These are phyloP conservation scores for Colletotrichum noveboracense DNA, from an alignment of 2,329 filamentous ascomycete genomes.

Conservation along the genomic window DNA sequence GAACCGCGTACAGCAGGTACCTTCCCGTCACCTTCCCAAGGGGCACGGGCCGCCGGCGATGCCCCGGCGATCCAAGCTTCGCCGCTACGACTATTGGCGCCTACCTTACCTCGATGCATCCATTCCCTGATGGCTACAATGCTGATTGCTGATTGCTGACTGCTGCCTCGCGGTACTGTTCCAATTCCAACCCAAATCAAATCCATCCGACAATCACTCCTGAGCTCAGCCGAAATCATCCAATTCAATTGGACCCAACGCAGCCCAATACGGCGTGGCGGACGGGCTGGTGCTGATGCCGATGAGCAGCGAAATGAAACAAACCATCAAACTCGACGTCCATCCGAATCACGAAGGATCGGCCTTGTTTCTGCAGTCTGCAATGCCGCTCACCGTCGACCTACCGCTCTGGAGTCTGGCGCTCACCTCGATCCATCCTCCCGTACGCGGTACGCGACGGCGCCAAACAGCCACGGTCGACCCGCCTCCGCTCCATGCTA, in stretches of 20 bases:
- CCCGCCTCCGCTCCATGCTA: neutral
- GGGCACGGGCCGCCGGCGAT: constrained; percentile 10
- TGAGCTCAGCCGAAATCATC: neutral
- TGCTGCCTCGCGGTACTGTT: neutral
- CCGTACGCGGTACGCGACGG: neutral
- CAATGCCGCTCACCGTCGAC: neutral
- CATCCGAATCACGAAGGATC: neutral
- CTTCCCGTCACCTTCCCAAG: neutral
- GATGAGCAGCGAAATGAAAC: neutral
- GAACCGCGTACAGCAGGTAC: neutral
- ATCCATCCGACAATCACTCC: neutral
- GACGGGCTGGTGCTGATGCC: neutral
- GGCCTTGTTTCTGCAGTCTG: neutral
- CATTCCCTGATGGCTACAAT: neutral
- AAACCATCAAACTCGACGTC: neutral
- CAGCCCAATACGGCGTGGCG: neutral
- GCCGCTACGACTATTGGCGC: neutral
- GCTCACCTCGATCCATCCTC: neutral
- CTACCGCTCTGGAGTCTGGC: neutral
- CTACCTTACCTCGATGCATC: neutral
- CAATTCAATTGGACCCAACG: neutral
- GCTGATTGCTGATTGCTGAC: neutral
- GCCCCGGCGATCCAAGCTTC: constrained; percentile 3
- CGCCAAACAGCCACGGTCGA: neutral
- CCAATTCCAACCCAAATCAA: neutral